Conservation (phyloP, 768 basidiomycete species). For the Hericium rajendrae region DNA sequence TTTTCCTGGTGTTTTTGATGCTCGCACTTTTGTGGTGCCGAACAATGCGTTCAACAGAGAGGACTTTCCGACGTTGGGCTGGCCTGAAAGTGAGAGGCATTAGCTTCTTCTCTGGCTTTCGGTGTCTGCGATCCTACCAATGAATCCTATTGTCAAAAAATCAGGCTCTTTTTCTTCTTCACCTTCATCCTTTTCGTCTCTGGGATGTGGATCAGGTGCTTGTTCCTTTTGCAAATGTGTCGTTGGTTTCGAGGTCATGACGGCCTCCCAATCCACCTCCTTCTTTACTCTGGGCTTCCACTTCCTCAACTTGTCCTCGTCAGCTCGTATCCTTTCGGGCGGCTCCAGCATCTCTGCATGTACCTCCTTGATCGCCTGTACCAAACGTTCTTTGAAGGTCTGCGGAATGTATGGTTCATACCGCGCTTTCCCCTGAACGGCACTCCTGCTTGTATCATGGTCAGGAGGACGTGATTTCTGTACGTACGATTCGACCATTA, state of each 20-base stretch:
- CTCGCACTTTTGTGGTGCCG: conserved; percentile 65
- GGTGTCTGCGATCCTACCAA: conserved; percentile 36
- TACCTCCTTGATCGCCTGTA: conserved; percentile 52
- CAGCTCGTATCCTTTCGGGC: conserved; percentile 41
- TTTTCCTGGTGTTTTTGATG: conserved; percentile 84
- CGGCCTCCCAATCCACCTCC: conserved; percentile 66
- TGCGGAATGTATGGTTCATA: conserved; percentile 63
- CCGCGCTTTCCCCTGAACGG: conserved; percentile 35
- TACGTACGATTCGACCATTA: conserved; percentile 72
- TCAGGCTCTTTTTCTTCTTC: conserved; percentile 31
- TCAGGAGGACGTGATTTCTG: conserved; percentile 25
- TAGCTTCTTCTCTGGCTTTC: neutral
- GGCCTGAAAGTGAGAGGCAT: conserved; percentile 37
- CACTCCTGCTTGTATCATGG: conserved; percentile 14
- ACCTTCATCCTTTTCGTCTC: conserved; percentile 8
- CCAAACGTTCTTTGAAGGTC: conserved; percentile 51
- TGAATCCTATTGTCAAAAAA: conserved; percentile 70
- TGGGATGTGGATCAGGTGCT: neutral
- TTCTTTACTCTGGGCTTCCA: conserved; percentile 63
- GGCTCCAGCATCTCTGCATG: conserved; percentile 63
- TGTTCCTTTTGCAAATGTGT: conserved; percentile 5
- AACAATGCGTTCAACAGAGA: conserved; percentile 89
- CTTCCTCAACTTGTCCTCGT: conserved; percentile 37
- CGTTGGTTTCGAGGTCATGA: conserved; percentile 32
- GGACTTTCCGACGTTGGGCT: conserved; percentile 95